phyloP scores from a whole-genome alignment of 2,329 filamentous ascomycete species.

The Sporothrix sp. region DNA sequence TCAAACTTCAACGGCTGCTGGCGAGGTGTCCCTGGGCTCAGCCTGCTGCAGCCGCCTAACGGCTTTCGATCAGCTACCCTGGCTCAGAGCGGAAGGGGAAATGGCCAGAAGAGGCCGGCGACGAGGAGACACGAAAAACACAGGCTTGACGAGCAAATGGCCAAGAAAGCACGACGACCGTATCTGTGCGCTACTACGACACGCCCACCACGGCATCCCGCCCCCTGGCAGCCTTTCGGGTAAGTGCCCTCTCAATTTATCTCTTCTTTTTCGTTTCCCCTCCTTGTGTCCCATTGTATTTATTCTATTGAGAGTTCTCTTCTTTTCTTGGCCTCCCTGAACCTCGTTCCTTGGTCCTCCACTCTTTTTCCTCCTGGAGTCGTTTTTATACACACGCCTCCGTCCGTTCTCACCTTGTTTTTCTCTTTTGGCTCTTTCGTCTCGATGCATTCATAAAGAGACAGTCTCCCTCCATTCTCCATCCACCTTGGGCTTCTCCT shows the following conservation, averaged over 20 bases:
- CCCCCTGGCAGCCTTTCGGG: slow-evolving; percentile 13
- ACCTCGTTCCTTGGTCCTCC: slow-evolving; percentile 6
- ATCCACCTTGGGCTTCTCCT: slow-evolving; percentile 1
- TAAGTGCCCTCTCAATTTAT: slow-evolving; percentile 10
- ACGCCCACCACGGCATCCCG: slow-evolving; percentile 10
- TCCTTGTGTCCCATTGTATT: not conserved
- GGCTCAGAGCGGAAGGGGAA: slow-evolving; percentile 8
- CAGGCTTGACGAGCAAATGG: no score
- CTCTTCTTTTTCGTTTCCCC: not conserved
- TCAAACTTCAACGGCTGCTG: slow-evolving; percentile 18
- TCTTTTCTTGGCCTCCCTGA: not conserved
- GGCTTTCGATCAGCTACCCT: slow-evolving; percentile 13
- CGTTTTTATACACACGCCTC: not conserved
- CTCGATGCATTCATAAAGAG: slow-evolving; percentile 15
- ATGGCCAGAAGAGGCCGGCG: not conserved
- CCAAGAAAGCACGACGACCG: slow-evolving; percentile 1
- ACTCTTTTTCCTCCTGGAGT: not conserved
- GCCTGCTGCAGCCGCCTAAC: slow-evolving; percentile 14
- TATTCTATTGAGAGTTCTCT: not conserved
- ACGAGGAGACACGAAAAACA: not conserved
- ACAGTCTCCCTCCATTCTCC: slow-evolving; percentile 4
- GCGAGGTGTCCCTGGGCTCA: slow-evolving; percentile 16
- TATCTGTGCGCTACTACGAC: slow-evolving; percentile 17
- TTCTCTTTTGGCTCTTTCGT: not conserved
- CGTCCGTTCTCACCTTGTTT: not conserved